phyloP scores from a whole-genome alignment of 352 stramenopile genomes.

The Globisporangium splendens region DNA sequence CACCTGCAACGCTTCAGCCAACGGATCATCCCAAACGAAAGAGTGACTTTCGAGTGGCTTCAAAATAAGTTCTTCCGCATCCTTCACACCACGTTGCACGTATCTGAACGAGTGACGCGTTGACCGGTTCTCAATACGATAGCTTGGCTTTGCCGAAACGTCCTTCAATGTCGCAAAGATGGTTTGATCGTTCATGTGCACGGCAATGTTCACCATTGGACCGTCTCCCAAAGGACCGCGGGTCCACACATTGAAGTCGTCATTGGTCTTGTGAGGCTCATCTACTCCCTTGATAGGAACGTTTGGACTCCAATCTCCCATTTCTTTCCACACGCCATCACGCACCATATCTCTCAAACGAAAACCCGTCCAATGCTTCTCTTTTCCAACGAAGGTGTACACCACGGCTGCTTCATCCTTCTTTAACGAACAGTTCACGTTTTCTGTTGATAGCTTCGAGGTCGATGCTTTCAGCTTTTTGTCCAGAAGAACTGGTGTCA shows the following conservation, averaged over 20 bases:
- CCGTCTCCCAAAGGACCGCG: constrained; percentile 67
- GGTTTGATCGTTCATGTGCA: constrained; percentile 59
- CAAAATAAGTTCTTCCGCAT: constrained; percentile 63
- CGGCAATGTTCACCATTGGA: constrained; percentile 59
- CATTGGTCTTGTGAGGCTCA: constrained; percentile 31
- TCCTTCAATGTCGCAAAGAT: constrained; percentile 74
- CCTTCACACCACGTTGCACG: constrained; percentile 52
- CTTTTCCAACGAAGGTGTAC: constrained; percentile 64
- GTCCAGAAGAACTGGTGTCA: constrained; percentile 74
- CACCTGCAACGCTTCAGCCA: constrained; percentile 43
- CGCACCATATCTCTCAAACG: constrained; percentile 57
- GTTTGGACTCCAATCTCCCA: constrained; percentile 58
- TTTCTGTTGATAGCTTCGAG: constrained; percentile 15
- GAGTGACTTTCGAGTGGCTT: constrained; percentile 69
- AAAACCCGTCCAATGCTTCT: constrained; percentile 68
- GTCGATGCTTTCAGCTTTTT: constrained; percentile 59
- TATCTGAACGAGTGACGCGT: constrained; percentile 73
- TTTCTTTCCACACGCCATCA: constrained; percentile 30
- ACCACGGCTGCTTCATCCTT: constrained; percentile 53
- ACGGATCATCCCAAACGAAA: constrained; percentile 80
- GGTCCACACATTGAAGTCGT: constrained; percentile 62
- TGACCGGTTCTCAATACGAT: constrained; percentile 86
- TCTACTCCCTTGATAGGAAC: constrained; percentile 35
- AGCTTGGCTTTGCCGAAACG: constrained; percentile 58
- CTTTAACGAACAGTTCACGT: constrained; percentile 43